These are phyloP conservation scores for Xerocomus spinulosus DNA, from an alignment of 768 basidiomycete genomes.

Conservation along the genomic window DNA sequence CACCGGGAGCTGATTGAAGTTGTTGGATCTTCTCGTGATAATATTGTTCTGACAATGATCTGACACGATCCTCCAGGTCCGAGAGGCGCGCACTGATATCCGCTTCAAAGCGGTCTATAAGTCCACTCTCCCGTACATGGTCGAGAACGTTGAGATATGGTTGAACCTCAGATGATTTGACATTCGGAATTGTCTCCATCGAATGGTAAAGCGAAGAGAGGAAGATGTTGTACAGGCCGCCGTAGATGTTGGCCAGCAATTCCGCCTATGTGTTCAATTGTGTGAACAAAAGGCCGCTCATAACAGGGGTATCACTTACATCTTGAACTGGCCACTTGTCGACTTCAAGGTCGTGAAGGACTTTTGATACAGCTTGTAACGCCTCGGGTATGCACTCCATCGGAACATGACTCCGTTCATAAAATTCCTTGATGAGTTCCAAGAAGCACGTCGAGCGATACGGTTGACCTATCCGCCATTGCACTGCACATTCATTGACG, in stretches of 20 bases:
- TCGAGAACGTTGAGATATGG: constrained; percentile 66
- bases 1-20: constrained; percentile 64
- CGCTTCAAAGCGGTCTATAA: constrained; percentile 69
- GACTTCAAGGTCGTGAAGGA: constrained; percentile 63
- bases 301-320: constrained; percentile 44
- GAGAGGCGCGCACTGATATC: constrained; percentile 63
- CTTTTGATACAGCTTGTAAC: constrained; percentile 64
- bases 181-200: constrained; percentile 68
- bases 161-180: constrained; percentile 68
- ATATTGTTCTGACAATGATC: constrained; percentile 53
- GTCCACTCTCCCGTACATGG: constrained; percentile 60
- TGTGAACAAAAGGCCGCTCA: constrained; percentile 3
- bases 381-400: constrained; percentile 94
- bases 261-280: constrained; percentile 46
- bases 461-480: constrained; percentile 84
- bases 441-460: constrained; percentile 79
- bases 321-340: constrained; percentile 79
- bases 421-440: constrained; percentile 80
- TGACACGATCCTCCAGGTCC: constrained; percentile 65
- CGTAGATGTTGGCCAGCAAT: constrained; percentile 63
- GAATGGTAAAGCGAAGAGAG: constrained; percentile 79
- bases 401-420: constrained; percentile 86
- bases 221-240: constrained; percentile 79
- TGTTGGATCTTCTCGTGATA: constrained; percentile 62
- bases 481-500: constrained; percentile 79